These are phyloP conservation scores for Centaurea solstitialis DNA, from an alignment of 129 eudicot species.

Conservation along the genomic window DNA sequence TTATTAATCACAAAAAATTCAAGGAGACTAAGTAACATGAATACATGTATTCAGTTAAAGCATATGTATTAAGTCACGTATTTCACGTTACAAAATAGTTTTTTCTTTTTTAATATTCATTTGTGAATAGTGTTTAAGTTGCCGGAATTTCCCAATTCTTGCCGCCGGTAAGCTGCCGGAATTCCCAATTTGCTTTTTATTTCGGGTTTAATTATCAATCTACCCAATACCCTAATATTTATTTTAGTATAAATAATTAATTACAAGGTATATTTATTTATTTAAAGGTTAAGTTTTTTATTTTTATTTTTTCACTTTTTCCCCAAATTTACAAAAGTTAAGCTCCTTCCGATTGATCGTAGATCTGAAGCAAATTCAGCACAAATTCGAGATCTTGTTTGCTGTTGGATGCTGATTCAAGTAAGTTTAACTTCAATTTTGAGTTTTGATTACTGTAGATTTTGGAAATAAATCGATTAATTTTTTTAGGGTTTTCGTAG, in stretches of 20 bases:
- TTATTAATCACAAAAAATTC: too few species aligned
- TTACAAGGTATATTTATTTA: slow-evolving; percentile 34
- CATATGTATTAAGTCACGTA: slow-evolving; percentile 26
- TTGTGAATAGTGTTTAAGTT: slow-evolving; percentile 10
- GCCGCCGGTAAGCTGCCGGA: too few species aligned
- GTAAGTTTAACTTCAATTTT: slow-evolving; percentile 48
- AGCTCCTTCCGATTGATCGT: slow-evolving; percentile 21
- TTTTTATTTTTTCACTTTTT: slow-evolving; percentile 35
- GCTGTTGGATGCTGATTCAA: slow-evolving; percentile 37
- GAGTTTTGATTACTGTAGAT: slow-evolving; percentile 4
- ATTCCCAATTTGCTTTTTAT: slow-evolving; percentile 23
- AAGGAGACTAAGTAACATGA: background rate
- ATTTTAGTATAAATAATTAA: slow-evolving; percentile 31
- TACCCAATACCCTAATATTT: slow-evolving; percentile 38
- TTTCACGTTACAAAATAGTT: slow-evolving; percentile 16
- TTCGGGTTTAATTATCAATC: slow-evolving; percentile 28
- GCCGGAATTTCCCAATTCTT: too few species aligned
- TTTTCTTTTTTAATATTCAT: slow-evolving; percentile 12
- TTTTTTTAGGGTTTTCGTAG: slow-evolving; percentile 37
- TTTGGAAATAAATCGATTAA: background rate
- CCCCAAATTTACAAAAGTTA: slow-evolving; percentile 39
- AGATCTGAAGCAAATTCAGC: slow-evolving; percentile 69
- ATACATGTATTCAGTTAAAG: slow-evolving; percentile 9
- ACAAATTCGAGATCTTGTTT: slow-evolving; percentile 42
- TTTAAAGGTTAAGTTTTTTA: slow-evolving; percentile 35